Evolutionary conservation across 1,284 basidiomycete genomes (phyloP).

Genomic region (Cutaneotrichosporon spelunceum): DNA sequence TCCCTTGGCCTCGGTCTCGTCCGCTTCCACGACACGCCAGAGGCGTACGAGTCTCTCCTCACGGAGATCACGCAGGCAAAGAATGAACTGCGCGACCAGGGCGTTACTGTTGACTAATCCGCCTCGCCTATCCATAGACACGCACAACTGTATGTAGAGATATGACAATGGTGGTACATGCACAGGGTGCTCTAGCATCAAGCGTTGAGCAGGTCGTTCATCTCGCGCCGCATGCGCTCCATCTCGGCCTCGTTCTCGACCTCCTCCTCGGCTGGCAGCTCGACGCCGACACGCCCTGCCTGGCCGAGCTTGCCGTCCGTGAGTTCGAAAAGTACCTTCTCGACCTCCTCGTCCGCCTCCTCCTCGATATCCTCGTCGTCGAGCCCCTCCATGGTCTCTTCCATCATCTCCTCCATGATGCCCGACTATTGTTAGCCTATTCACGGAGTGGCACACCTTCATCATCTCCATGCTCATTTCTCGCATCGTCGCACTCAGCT

Average conservation of each 20-base stretch:
- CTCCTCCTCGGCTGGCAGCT: slow-evolving; percentile 70
- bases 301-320: slow-evolving; percentile 93
- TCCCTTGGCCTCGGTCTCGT: slow-evolving; percentile 68
- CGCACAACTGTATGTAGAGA: slow-evolving; percentile 6
- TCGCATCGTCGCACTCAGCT: slow-evolving; percentile 87
- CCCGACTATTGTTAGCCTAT: slow-evolving; percentile 62
- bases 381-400: slow-evolving; percentile 71
- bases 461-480: slow-evolving; percentile 99
- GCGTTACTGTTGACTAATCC: slow-evolving; percentile 64
- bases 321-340: slow-evolving; percentile 91
- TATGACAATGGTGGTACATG: slow-evolving; percentile 17
- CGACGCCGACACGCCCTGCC: slow-evolving; percentile 67
- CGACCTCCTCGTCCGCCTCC: slow-evolving; percentile 95
- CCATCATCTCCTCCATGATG: slow-evolving; percentile 90
- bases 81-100: slow-evolving; percentile 63
- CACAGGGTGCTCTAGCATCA: slow-evolving; percentile 37
- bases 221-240: slow-evolving; percentile 79
- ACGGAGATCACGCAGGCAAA: slow-evolving; percentile 64
- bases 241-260: slow-evolving; percentile 78
- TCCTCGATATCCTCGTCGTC: slow-evolving; percentile 93
- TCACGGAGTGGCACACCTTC: slow-evolving; percentile 62
- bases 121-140: background rate
- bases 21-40: slow-evolving; percentile 69
- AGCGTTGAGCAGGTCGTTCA: slow-evolving; percentile 76
- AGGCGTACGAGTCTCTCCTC: slow-evolving; percentile 68